These are phyloP conservation scores for Cutaneotrichosporon spelunceum DNA, from an alignment of 1,284 basidiomycete genomes.

Conservation along the genomic window DNA sequence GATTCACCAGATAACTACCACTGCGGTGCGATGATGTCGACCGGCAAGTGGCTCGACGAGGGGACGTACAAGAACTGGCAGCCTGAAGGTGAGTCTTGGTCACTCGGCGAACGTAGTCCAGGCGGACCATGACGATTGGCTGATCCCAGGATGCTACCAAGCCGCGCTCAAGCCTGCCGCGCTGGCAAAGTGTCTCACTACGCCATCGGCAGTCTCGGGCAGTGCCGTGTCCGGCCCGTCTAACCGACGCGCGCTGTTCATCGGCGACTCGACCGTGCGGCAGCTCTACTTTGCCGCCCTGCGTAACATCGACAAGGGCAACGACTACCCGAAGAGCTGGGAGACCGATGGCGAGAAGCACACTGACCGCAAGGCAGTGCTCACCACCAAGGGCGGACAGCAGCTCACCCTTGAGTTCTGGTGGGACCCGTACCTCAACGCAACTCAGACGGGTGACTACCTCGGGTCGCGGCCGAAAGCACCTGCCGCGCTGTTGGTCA, in stretches of 20 bases:
- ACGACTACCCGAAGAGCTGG: constrained; percentile 30
- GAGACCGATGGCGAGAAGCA: constrained; percentile 61
- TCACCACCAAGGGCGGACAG: constrained; percentile 22
- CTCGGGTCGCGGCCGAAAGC: constrained; percentile 35
- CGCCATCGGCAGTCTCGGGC: constrained; percentile 20
- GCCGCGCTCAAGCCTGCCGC: constrained; percentile 20
- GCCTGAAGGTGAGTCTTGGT: constrained; percentile 64
- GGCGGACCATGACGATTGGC: neutral
- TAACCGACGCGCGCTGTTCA: constrained; percentile 60
- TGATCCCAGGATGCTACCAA: constrained; percentile 36
- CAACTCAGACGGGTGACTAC: constrained; percentile 56
- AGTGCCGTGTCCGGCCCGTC: neutral
- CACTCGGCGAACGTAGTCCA: neutral
- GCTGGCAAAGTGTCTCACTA: constrained; percentile 31
- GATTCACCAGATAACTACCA: constrained; percentile 68
- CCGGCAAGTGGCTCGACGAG: constrained; percentile 73
- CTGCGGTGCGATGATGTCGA: constrained; percentile 66
- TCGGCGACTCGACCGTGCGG: constrained; percentile 80
- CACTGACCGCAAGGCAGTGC: constrained; percentile 55
- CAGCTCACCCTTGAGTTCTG: constrained; percentile 62
- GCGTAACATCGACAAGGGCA: constrained; percentile 50
- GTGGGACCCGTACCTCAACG: constrained; percentile 72
- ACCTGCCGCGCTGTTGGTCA: constrained; percentile 64
- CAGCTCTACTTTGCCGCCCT: constrained; percentile 72
- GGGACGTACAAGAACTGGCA: constrained; percentile 68